Conservation (phyloP, 495 filamentous ascomycete species). For the Aspergillus haitiensis region DNA sequence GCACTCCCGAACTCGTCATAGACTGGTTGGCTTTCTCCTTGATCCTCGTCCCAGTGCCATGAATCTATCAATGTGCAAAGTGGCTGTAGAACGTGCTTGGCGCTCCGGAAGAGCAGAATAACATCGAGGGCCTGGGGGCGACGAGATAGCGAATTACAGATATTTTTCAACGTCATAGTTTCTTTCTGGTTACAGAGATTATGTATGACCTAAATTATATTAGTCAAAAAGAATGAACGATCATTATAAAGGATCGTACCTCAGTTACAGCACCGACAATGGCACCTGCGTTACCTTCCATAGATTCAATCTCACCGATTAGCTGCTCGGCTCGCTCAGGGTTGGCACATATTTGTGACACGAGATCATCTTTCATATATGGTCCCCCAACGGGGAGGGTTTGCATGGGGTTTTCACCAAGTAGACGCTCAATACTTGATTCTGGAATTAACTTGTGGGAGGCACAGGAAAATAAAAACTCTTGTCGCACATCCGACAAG, state of each 20-base stretch:
- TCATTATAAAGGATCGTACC: constrained; percentile 43
- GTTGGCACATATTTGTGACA: constrained; percentile 70
- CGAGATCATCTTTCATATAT: constrained; percentile 73
- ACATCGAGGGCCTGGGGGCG: constrained; percentile 81
- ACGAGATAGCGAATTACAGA: constrained; percentile 77
- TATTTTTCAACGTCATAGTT: constrained; percentile 83
- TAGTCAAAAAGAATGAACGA: constrained; percentile 15
- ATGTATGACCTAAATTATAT: constrained; percentile 62
- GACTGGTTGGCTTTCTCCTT: constrained; percentile 89
- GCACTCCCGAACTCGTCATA: constrained; percentile 96
- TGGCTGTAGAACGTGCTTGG: constrained; percentile 73
- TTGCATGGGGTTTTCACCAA: constrained; percentile 85
- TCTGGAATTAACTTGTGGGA: constrained; percentile 80
- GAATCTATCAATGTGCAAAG: constrained; percentile 82
- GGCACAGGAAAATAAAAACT: constrained; percentile 90
- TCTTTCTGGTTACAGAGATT: constrained; percentile 78
- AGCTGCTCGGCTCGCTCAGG: constrained; percentile 70
- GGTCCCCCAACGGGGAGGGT: constrained; percentile 71
- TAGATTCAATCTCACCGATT: constrained; percentile 78
- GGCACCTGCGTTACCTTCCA: constrained; percentile 92
- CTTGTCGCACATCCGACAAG: constrained; percentile 81
- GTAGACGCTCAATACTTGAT: constrained; percentile 70
- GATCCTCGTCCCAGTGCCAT: constrained; percentile 93
- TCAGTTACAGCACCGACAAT: constrained; percentile 81
- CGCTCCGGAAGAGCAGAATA: constrained; percentile 79